These are phyloP conservation scores for Penicillium dipodomyicola DNA, from an alignment of 495 filamentous ascomycete genomes.

Conservation along the genomic window DNA sequence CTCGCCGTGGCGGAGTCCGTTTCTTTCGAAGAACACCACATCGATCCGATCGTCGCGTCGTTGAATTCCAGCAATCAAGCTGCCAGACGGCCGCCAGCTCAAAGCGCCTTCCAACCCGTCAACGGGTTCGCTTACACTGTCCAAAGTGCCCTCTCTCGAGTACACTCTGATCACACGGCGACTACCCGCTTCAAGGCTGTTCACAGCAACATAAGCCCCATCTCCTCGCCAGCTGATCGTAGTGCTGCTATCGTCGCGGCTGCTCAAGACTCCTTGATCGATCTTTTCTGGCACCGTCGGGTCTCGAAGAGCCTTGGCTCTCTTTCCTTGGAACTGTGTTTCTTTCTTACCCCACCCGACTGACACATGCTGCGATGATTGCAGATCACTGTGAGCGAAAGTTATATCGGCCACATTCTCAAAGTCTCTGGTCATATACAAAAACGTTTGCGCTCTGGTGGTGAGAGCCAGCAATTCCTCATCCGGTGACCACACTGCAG, in stretches of 20 bases:
- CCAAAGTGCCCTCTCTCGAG: constrained; percentile 81
- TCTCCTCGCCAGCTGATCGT: constrained; percentile 93
- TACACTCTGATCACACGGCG: constrained; percentile 84
- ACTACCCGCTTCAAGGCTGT: constrained; percentile 61
- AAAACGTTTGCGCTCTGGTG: constrained; percentile 72
- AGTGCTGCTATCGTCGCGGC: constrained; percentile 63
- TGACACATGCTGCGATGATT: constrained; percentile 90
- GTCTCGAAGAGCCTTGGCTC: constrained; percentile 84
- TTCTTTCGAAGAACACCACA: constrained; percentile 94
- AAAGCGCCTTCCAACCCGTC: constrained; percentile 81
- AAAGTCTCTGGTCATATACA: constrained; percentile 92
- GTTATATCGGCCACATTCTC: constrained; percentile 73
- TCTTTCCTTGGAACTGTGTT: constrained; percentile 94
- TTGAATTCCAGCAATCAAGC: constrained; percentile 83
- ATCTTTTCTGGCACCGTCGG: constrained; percentile 93
- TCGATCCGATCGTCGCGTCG: constrained; percentile 65
- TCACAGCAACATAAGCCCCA: constrained; percentile 86
- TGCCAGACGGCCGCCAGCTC: constrained; percentile 89
- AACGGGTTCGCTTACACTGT: constrained; percentile 91
- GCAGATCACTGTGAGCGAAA: constrained; percentile 72
- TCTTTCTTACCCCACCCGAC: constrained; percentile 98
- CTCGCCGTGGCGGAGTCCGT: constrained; percentile 89
- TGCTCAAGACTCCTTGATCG: constrained; percentile 75
- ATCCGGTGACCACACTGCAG: constrained; percentile 91
- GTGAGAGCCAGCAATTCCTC: constrained; percentile 83